A percentile compares a stretch with the other conserved stretches of the same genome.
phyloP scores from a whole-genome alignment of 2,329 filamentous ascomycete genomes.

The Leptographium lundbergii region DNA sequence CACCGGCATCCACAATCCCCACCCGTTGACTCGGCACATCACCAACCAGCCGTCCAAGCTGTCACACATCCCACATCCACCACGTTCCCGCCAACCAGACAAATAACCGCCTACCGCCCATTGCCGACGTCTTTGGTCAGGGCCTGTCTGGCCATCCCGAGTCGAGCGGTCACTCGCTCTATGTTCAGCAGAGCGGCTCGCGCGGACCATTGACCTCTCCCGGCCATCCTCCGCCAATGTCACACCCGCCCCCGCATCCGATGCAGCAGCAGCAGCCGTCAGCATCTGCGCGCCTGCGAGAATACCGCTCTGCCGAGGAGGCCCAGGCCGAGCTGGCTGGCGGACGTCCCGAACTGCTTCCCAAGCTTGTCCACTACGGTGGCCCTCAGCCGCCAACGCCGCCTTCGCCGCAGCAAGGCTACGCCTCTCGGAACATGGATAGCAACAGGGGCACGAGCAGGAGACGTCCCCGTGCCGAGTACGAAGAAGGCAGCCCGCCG shows the following conservation, averaged over 20 bases:
- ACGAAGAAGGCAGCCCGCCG: slow-evolving; percentile 84
- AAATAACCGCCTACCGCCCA: slow-evolving; percentile 81
- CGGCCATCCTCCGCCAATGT: slow-evolving; percentile 48
- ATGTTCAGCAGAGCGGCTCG: slow-evolving; percentile 51
- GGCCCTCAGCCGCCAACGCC: slow-evolving; percentile 89
- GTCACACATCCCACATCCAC: slow-evolving; percentile 79
- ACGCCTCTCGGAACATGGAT: slow-evolving; percentile 25
- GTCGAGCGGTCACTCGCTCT: slow-evolving; percentile 33
- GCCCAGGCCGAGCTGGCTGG: slow-evolving; percentile 82
- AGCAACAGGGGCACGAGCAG: slow-evolving; percentile 49
- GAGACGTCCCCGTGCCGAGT: slow-evolving; percentile 75
- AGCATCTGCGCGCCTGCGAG: slow-evolving; percentile 54
- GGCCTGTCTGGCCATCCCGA: slow-evolving; percentile 53
- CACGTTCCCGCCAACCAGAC: slow-evolving; percentile 82
- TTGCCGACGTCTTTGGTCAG: slow-evolving; percentile 88
- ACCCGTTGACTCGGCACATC: slow-evolving; percentile 64
- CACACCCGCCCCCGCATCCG: slow-evolving; percentile 6
- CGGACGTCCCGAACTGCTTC: slow-evolving; percentile 82
- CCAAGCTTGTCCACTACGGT: slow-evolving; percentile 89
- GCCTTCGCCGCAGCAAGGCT: slow-evolving; percentile 58
- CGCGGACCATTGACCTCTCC: slow-evolving; percentile 66
- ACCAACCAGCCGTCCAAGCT: slow-evolving; percentile 73
- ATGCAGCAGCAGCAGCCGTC: slow-evolving; percentile 23
- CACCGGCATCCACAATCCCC: slow-evolving; percentile 72
- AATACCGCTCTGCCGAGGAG: slow-evolving; percentile 93